Evolutionary conservation across 1,284 basidiomycete species (phyloP).

Genomic region (Kwoniella shivajii): DNA sequence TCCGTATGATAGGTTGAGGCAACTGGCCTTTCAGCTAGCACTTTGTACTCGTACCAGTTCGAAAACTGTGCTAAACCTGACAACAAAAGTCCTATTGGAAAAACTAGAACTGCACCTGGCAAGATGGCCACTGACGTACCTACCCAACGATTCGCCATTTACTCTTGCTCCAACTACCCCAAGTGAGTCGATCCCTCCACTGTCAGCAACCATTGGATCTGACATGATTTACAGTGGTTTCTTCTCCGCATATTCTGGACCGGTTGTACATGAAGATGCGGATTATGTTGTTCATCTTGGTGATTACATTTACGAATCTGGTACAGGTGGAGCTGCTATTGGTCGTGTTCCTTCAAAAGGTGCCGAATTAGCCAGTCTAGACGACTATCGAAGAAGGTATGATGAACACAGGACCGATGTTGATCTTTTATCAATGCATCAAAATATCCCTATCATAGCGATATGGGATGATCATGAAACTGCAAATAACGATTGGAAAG

Average conservation of each 20-base stretch:
- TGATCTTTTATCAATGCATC: conserved; percentile 60
- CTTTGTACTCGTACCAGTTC: conserved; percentile 29
- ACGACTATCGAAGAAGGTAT: conserved; percentile 65
- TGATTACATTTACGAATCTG: conserved; percentile 60
- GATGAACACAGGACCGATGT: conserved; percentile 64
- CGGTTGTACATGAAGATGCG: conserved; percentile 60
- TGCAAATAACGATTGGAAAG: conserved; percentile 66
- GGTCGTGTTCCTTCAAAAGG: conserved; percentile 49
- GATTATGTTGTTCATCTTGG: conserved; percentile 68
- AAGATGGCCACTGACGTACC: conserved; percentile 19
- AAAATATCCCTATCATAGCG: conserved; percentile 62
- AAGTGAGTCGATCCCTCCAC: no score
- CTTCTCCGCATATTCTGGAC: conserved; percentile 69
- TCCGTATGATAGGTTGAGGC: no score
- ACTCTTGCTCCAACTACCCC: conserved; percentile 30
- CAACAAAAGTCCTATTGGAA: conserved; percentile 21
- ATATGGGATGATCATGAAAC: conserved; percentile 70
- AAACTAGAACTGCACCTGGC: conserved; percentile 20
- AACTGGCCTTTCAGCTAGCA: conserved; percentile 20
- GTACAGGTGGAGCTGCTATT: conserved; percentile 50
- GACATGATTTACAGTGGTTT: no score
- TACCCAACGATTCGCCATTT: conserved; percentile 19
- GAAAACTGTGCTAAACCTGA: conserved; percentile 23
- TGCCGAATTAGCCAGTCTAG: conserved; percentile 64
- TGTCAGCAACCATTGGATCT: no score